Evolutionary conservation across 169 alveolate genomes (phyloP).

Genomic region (Plasmodium vivax): DNA sequence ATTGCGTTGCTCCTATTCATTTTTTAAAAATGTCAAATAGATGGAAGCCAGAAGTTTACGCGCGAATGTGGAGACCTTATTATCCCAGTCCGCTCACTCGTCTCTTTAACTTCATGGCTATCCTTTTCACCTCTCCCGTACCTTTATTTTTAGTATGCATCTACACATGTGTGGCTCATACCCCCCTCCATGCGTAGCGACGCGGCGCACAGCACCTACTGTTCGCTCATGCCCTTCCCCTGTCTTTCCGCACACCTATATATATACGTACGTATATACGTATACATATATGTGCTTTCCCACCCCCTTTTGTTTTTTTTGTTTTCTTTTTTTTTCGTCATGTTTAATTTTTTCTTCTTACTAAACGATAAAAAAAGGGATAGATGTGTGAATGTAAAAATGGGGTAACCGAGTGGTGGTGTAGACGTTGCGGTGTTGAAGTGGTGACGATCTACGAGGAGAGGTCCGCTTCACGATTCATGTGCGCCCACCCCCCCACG

Average conservation of each 20-base stretch:
- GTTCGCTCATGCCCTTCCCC: neutral
- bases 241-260: neutral
- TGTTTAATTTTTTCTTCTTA: conserved; percentile 19
- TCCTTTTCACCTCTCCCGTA: neutral
- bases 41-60: neutral
- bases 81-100: neutral
- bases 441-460: neutral
- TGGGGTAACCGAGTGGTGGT: neutral
- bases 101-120: neutral
- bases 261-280: neutral
- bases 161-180: neutral
- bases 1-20: neutral
- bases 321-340: conserved; percentile 3
- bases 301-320: neutral
- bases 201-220: neutral
- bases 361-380: neutral
- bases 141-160: neutral
- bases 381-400: neutral
- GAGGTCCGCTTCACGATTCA: neutral
- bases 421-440: neutral
- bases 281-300: neutral
- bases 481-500: neutral
- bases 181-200: neutral
- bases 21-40: conserved; percentile 2
- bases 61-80: neutral